Conservation (phyloP, 768 basidiomycete species). For the Jaapia argillacea region DNA sequence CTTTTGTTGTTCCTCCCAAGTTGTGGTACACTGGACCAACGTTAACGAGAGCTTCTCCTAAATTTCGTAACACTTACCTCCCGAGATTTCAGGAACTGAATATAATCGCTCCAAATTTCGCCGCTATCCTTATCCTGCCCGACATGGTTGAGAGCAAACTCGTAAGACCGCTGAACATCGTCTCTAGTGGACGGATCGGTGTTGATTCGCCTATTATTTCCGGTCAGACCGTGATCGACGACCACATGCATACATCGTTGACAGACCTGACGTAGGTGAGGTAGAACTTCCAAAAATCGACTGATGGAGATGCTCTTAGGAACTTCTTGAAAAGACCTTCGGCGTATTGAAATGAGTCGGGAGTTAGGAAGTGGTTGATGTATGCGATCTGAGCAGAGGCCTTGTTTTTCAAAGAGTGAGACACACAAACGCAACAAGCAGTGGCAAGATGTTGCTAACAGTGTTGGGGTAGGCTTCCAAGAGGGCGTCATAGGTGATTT, state of each 20-base stretch:
- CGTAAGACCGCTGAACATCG: conserved; percentile 79
- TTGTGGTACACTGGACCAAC: conserved; percentile 47
- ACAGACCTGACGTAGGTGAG: conserved; percentile 74
- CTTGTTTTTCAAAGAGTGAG: conserved; percentile 27
- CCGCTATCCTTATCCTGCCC: conserved; percentile 90
- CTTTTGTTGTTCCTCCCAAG: conserved; percentile 94
- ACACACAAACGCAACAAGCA: conserved; percentile 3
- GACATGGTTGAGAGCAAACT: conserved; percentile 83
- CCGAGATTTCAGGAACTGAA: conserved; percentile 75
- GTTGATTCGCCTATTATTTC: conserved; percentile 54
- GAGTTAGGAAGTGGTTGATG: conserved; percentile 65
- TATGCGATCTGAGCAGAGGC: conserved; percentile 80
- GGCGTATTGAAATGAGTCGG: conserved; percentile 60
- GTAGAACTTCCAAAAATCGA: conserved; percentile 91
- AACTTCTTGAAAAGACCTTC: conserved; percentile 88
- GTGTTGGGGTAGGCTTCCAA: conserved; percentile 86
- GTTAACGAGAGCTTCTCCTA: conserved; percentile 3
- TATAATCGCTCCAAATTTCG: conserved; percentile 91
- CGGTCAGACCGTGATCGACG: conserved; percentile 4
- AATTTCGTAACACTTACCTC: conserved; percentile 40
- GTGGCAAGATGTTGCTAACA: conserved; percentile 43
- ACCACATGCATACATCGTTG: conserved; percentile 11
- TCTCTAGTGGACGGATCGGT: conserved; percentile 60
- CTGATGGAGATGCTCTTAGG: conserved; percentile 74
- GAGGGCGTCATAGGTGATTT: conserved; percentile 73